phyloP scores from a whole-genome alignment of 495 filamentous ascomycete genomes.

The Bacidia gigantensis region DNA sequence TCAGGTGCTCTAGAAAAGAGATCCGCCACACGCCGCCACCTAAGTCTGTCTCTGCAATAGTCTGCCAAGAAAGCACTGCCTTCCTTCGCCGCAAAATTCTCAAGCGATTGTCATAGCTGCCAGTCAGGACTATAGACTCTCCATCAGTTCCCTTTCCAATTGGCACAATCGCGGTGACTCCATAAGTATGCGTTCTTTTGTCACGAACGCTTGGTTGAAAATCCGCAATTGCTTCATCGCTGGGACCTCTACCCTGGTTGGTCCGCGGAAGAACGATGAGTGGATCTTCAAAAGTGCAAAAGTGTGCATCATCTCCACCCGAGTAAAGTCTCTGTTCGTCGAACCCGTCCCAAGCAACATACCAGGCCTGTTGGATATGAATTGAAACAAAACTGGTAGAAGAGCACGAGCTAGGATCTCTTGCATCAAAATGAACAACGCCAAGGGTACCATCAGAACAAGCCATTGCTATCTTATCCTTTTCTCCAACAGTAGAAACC shows the following conservation, averaged over 20 bases:
- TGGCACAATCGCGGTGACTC: slow-evolving; percentile 78
- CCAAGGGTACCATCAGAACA: slow-evolving; percentile 51
- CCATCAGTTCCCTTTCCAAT: slow-evolving; percentile 23
- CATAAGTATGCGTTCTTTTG: slow-evolving; percentile 52
- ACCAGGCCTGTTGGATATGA: slow-evolving; percentile 55
- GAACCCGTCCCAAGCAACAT: slow-evolving; percentile 36
- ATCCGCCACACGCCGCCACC: slow-evolving; percentile 89
- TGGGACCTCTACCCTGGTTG: background rate
- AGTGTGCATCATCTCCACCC: slow-evolving; percentile 52
- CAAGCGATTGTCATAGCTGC: slow-evolving; percentile 80
- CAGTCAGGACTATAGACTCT: slow-evolving; percentile 55
- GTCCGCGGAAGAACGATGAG: background rate
- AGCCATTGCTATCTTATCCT: slow-evolving; percentile 44
- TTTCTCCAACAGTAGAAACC: slow-evolving; percentile 32
- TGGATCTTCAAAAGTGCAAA: slow-evolving; percentile 10
- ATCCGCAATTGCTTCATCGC: slow-evolving; percentile 3
- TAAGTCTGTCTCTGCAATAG: slow-evolving; percentile 50
- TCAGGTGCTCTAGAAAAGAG: slow-evolving; percentile 36
- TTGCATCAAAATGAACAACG: slow-evolving; percentile 25
- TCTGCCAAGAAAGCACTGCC: slow-evolving; percentile 17
- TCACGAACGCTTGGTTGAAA: slow-evolving; percentile 28
- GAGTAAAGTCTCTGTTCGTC: slow-evolving; percentile 33
- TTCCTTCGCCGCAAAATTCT: slow-evolving; percentile 25
- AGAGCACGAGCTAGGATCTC: slow-evolving; percentile 1
- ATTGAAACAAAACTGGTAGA: slow-evolving; percentile 2